A percentile compares a stretch with the other conserved stretches of the same genome.
These are phyloP conservation scores for Gyromitra esculenta DNA, from an alignment of 2,329 filamentous ascomycete species.

Conservation along the genomic window DNA sequence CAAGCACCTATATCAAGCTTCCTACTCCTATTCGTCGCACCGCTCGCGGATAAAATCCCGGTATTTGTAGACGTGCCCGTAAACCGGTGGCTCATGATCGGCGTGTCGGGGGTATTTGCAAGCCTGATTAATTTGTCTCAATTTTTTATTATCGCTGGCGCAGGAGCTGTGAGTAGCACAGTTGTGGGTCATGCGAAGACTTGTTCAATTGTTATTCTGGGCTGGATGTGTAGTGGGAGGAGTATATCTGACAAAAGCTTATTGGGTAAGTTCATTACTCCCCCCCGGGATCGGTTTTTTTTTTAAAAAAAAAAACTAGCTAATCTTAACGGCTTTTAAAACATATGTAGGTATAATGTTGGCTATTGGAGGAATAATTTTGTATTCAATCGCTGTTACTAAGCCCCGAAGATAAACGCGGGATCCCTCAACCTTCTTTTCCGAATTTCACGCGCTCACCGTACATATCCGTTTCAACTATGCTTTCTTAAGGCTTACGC, in stretches of 20 bases:
- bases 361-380: slow-evolving; percentile 68
- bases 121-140: slow-evolving; percentile 61
- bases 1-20: slow-evolving; percentile 72
- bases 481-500: neutral
- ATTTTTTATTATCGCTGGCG: slow-evolving; percentile 71
- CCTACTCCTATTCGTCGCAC: slow-evolving; percentile 72
- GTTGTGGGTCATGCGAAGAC: slow-evolving; percentile 75
- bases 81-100: slow-evolving; percentile 69
- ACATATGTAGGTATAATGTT: slow-evolving; percentile 65
- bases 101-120: slow-evolving; percentile 71
- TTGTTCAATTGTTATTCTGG: slow-evolving; percentile 71
- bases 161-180: slow-evolving; percentile 71
- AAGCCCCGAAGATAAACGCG: slow-evolving; percentile 28
- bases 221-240: slow-evolving; percentile 69
- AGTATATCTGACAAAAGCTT: slow-evolving; percentile 68
- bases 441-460: neutral
- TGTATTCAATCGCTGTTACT: slow-evolving; percentile 60
- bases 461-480: neutral
- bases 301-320: neutral
- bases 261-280: slow-evolving; percentile 42
- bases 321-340: neutral
- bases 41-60: slow-evolving; percentile 72
- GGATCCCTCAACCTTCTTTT: neutral
- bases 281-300: neutral
- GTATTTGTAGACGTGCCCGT: slow-evolving; percentile 66